phyloP scores from a whole-genome alignment of 1,284 basidiomycete species.

The Tylopilus sp. region DNA sequence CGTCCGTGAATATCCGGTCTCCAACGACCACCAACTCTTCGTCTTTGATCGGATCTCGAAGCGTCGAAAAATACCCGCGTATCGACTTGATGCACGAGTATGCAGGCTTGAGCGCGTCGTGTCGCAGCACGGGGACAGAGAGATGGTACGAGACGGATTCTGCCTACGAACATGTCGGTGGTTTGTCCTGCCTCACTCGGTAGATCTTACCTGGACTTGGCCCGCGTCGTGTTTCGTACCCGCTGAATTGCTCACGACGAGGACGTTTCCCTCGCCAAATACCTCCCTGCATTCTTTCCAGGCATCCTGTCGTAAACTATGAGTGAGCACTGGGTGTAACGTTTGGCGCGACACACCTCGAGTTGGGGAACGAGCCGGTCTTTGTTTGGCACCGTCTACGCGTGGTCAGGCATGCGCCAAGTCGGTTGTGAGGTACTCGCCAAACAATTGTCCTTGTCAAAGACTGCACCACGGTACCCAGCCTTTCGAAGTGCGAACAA shows the following conservation, averaged over 20 bases:
- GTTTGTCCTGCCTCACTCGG: too few species aligned
- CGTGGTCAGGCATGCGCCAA: background rate
- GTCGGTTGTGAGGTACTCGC: constrained; percentile 41
- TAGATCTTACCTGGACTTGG: constrained; percentile 64
- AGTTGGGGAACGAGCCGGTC: constrained; percentile 75
- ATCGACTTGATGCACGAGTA: constrained; percentile 57
- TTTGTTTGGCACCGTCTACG: constrained; percentile 70
- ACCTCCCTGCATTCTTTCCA: constrained; percentile 72
- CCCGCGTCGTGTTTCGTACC: constrained; percentile 79
- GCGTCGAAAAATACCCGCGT: constrained; percentile 47
- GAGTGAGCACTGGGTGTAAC: constrained; percentile 5
- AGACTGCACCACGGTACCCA: constrained; percentile 85
- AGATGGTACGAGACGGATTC: constrained; percentile 81
- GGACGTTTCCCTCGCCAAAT: constrained; percentile 77
- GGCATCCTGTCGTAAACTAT: constrained; percentile 47
- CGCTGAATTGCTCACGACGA: constrained; percentile 94
- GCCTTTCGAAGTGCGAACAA: constrained; percentile 72
- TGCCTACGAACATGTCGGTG: constrained; percentile 47
- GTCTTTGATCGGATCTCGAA: constrained; percentile 45
- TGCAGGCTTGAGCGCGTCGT: constrained; percentile 63
- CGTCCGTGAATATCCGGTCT: constrained; percentile 88
- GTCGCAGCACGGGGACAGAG: constrained; percentile 78
- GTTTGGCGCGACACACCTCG: constrained; percentile 40
- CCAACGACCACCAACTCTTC: constrained; percentile 78
- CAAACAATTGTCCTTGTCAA: constrained; percentile 98